Conservation (phyloP, 768 basidiomycete species). For the Pisolithus sp. region DNA sequence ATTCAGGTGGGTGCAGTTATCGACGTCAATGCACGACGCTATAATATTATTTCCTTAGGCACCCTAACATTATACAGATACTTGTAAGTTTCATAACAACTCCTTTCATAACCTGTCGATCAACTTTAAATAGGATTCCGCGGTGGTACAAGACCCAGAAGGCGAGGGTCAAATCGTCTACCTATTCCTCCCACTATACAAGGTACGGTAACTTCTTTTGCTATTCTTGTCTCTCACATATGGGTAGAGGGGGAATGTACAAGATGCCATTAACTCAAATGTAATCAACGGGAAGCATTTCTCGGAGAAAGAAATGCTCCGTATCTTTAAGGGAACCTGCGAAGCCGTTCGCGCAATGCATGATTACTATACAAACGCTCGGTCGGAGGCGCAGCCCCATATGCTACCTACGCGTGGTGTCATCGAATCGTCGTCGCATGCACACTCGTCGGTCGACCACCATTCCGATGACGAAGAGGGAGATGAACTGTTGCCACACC, state of each 20-base stretch:
- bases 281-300: slow-evolving; percentile 77
- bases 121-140: slow-evolving; percentile 61
- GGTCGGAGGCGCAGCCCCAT: slow-evolving; percentile 17
- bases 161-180: slow-evolving; percentile 95
- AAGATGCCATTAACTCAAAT: slow-evolving; percentile 88
- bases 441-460: slow-evolving; percentile 16
- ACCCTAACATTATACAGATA: slow-evolving; percentile 95
- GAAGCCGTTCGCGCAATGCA: slow-evolving; percentile 95
- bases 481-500: slow-evolving; percentile 67
- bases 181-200: slow-evolving; percentile 91
- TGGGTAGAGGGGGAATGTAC: slow-evolving; percentile 79
- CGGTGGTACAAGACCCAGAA: slow-evolving; percentile 88
- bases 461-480: slow-evolving; percentile 53
- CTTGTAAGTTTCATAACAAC: slow-evolving; percentile 41
- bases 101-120: neutral
- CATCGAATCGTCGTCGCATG: slow-evolving; percentile 18
- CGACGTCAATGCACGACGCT: neutral
- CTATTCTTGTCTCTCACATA: neutral
- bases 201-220: slow-evolving; percentile 36
- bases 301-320: slow-evolving; percentile 82
- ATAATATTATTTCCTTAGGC: slow-evolving; percentile 39
- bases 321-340: slow-evolving; percentile 91
- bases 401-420: slow-evolving; percentile 6
- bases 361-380: slow-evolving; percentile 56
- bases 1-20: slow-evolving; percentile 63